These are phyloP conservation scores for Fusarium sp. DNA, from an alignment of 2,329 filamentous ascomycete genomes.

Conservation along the genomic window DNA sequence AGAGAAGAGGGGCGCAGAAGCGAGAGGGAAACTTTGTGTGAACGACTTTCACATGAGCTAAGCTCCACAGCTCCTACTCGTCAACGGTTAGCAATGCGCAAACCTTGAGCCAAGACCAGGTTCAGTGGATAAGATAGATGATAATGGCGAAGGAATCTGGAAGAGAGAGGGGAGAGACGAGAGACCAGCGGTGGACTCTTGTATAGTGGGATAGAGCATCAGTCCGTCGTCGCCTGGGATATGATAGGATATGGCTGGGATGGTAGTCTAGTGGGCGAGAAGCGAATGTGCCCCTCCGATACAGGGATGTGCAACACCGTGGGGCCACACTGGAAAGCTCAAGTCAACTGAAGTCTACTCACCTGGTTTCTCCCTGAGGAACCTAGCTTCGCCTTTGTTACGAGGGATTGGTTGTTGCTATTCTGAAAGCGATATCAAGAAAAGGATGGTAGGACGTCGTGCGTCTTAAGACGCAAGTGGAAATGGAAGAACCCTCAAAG, in stretches of 20 bases:
- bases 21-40: constrained; percentile 27
- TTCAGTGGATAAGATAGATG: background rate
- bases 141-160: constrained; percentile 30
- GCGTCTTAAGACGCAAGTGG: background rate
- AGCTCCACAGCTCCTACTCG: constrained; percentile 44
- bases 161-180: constrained; percentile 29
- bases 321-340: constrained; percentile 44
- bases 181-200: constrained; percentile 44
- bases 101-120: constrained; percentile 21
- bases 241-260: constrained; percentile 26
- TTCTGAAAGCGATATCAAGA: background rate
- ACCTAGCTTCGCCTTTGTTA: constrained; percentile 7
- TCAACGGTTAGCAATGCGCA: constrained; percentile 41
- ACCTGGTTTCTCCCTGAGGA: constrained; percentile 13
- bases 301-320: constrained; percentile 46
- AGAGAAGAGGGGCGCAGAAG: constrained; percentile 34
- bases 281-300: constrained; percentile 48
- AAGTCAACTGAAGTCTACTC: constrained; percentile 29
- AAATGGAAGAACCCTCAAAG: background rate
- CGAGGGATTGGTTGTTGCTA: background rate
- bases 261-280: constrained; percentile 38
- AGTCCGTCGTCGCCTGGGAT: constrained; percentile 17
- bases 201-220: constrained; percentile 28
- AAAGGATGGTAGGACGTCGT: background rate
- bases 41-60: constrained; percentile 45